Base-by-base conservation (phyloP, 352 stramenopile genomes). In the Detonula confervacea region DNA sequence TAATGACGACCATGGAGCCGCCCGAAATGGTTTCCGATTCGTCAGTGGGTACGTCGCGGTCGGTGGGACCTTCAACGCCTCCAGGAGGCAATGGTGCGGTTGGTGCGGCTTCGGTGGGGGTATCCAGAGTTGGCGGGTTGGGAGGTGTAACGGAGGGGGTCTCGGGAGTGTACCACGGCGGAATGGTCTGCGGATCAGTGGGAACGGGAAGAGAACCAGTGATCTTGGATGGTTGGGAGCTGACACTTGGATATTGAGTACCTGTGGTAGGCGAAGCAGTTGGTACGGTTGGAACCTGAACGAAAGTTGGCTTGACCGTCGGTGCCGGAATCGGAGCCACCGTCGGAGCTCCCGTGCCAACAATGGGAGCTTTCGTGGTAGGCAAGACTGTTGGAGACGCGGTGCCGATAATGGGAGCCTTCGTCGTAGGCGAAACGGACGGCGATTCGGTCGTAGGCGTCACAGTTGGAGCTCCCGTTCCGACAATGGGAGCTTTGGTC, bases 361-460 rank as follows among this genome's bases (percentile, higher is more conserved):
- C 30, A 47, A 64, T 22, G 11, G 24, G 12, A 52, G 30, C 27
- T 2, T 14, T 46, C 24, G 57, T 11, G 2, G 29, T 20, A n/a
- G 30, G 22, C 22, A 24, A 16, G n/a, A 49, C 42, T 22, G 42
- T 16, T 20, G 42, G 42, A 22, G 37, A 42, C 49, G 16, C 33
- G 49, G 55, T 64, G 46, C 20, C 55, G 0, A 42, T 64, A 29
- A 33, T 57, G 0, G 55, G 55, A 16, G 25, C n/a, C 42, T 64
- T 49, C 0, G 68, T 68, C 6, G 71, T 79, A 7, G 75, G 68
- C n/a, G 30, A 3, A 33, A 37, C 39, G 24, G 54, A 22, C 16
- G 67, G 57, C 24, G 68, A 66, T 33, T 54, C 20, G 18, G 51
- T 24, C 1, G 46, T 16, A 29, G 54, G 46, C 20, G 30, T 25